Conservation (phyloP, 192 early-diverging fungal genomes). For the Coemansia sp. region DNA sequence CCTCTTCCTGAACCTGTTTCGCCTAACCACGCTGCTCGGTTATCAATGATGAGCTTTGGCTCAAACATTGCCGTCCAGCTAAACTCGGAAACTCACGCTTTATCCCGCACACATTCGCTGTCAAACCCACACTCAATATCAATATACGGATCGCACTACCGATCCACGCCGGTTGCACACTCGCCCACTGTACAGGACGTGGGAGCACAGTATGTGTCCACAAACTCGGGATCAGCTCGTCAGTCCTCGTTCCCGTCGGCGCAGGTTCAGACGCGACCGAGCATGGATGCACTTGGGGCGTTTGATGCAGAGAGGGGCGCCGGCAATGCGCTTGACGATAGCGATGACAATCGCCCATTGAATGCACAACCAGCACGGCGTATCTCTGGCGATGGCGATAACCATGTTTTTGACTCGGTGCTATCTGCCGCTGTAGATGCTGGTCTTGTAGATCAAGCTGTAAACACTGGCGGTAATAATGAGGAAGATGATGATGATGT, state of each 20-base stretch:
- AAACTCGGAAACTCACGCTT: conserved; percentile 10
- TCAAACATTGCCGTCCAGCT: conserved; percentile 43
- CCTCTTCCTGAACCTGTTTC: conserved; percentile 25
- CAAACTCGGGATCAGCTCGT: conserved; percentile 14
- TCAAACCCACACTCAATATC: conserved; percentile 40
- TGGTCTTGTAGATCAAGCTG: not conserved
- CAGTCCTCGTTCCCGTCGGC: conserved; percentile 21
- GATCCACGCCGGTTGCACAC: conserved; percentile 21
- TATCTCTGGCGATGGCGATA: not conserved
- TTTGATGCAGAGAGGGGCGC: not conserved
- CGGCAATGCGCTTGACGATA: conserved; percentile 4
- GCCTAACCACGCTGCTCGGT: conserved; percentile 20
- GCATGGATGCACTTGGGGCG: conserved; percentile 32
- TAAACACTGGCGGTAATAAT: not conserved
- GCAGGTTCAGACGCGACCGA: conserved; percentile 20
- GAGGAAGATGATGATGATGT: conserved; percentile 2
- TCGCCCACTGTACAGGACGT: conserved; percentile 21
- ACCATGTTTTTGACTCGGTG: not conserved
- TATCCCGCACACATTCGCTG: conserved; percentile 33
- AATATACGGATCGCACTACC: conserved; percentile 14
- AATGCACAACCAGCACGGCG: not conserved
- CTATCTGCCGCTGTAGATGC: too few species aligned
- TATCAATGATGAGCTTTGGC: conserved; percentile 44
- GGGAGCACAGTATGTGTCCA: conserved; percentile 17
- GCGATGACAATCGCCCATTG: not conserved